Evolutionary conservation across 1,284 basidiomycete genomes (phyloP), one percentile per base, ranked within the genome.

Genomic region (Boletus sp.): DNA sequence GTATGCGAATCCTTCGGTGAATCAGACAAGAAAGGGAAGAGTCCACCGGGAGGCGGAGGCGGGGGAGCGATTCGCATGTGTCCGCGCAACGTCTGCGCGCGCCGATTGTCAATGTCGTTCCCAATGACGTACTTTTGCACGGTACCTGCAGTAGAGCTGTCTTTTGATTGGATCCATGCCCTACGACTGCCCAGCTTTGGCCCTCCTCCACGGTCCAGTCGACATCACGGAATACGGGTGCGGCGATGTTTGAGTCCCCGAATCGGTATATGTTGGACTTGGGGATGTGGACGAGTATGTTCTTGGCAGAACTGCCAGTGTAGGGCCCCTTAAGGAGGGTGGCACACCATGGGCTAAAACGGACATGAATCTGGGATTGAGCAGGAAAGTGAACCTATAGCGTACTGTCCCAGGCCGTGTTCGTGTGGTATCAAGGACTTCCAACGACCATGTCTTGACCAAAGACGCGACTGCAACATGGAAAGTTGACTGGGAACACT

Each of bases 101-200:
- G 5, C 9, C 8, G 24, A 18, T 37, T 6, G 41, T 59, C 18
- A 53, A 35, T 7, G 27, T 15, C 29, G 24, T 31, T 50, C 36
- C 20, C 15, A 13, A 31, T 22, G 33, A 42, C 16, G 12, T 15
- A 33, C 12, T 37, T 45, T 57, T 27, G n/a, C 6, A 61, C 27
- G 7, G 15, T 65, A 89, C 90, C 77, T 88, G 82, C 53, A 92
- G 80, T 22, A 89, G 66, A 1, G 76, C 67, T 31, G 77, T 72
- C 67, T 85, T 83, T 67, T 80, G 76, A 62, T 80, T 76, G 59
- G 78, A 76, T 11, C 80, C 84, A 11, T 80, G 76, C 0, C 80
- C 84, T 8, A 91, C 77, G 20, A 92, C 78, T 0, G 86, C 89
- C 89, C 91, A 91, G n/a, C 79, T 85, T 65, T 89, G 80, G 36